Base-by-base conservation (phyloP, 352 stramenopile species). In the Phytophthora pistaciae region DNA sequence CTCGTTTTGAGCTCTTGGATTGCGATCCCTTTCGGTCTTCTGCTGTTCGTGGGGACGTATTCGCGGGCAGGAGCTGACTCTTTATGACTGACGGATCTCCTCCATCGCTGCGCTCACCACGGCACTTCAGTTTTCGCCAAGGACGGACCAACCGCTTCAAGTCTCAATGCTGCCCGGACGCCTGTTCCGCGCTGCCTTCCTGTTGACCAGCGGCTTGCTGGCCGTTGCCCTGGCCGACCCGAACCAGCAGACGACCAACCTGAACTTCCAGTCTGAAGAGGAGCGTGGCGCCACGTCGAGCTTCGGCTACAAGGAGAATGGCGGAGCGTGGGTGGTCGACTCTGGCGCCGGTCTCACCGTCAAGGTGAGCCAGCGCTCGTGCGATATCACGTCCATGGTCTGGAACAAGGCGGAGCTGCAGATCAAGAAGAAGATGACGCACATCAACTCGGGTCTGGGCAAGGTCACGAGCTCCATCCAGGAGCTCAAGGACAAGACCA, bases 401-500 rank as follows among this genome's bases (percentile, higher is more conserved):
- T 86, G 80, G 76, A 84, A 85, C 55, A 62, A 67, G 56, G 66
- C 80, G 23, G 74, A 86, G 50, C 74, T 88, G 13, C 81, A 88
- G 70, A 84, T 85, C 75, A 64, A 50, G 5, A 65, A 71, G 68
- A 83, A 83, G 64, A 72, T 62, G 56, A 86, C 80, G 42, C 80
- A 88, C 48, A 62, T 88, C 55, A 88, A 88, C 57, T 88, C 80
- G 4, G 80, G 80, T 3, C 70, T 88, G 21, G 71, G 78, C 40
- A 68, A 71, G 10, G 69, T 86, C 58, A 77, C 72, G 40, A 78
- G 66, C 50, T 67, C 62, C 3, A 84, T 88, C 60, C 42, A 68
- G 60, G 72, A 62, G 31, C 68, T 82, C 2, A 76, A 52, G 70
- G 67, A 78, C 29, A 67, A 79, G 60, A 82, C 74, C 14, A 81